Evolutionary conservation across 2,329 filamentous ascomycete genomes (phyloP).

Genomic region (Tolypocladium amazonense): DNA sequence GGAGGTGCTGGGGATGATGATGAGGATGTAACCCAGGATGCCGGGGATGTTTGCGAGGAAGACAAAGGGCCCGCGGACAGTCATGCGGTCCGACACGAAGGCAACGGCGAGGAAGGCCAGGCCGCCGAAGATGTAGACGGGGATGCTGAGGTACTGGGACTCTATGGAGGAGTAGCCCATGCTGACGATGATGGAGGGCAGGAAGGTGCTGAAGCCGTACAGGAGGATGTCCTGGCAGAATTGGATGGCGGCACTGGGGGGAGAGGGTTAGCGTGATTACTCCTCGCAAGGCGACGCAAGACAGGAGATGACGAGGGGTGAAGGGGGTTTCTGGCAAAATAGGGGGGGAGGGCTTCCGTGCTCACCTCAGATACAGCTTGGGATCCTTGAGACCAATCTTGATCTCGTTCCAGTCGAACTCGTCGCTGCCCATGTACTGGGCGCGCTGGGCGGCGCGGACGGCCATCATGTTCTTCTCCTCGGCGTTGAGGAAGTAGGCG

Average conservation of each 20-base stretch:
- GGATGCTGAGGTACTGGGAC: constrained; percentile 43
- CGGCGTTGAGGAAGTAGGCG: constrained; percentile 35
- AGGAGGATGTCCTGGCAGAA: constrained; percentile 41
- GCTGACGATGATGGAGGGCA: constrained; percentile 42
- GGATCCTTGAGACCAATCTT: constrained; percentile 34
- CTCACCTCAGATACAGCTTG: constrained; percentile 37
- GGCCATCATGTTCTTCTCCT: constrained; percentile 39
- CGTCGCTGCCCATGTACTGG: constrained; percentile 35
- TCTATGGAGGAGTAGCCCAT: constrained; percentile 40
- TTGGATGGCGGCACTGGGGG: constrained; percentile 26
- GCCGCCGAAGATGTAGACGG: constrained; percentile 42
- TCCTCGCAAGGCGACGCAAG: background rate
- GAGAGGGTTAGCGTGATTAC: background rate
- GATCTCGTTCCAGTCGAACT: constrained; percentile 41
- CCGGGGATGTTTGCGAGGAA: constrained; percentile 42
- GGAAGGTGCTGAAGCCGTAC: constrained; percentile 48
- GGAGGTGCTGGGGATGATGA: constrained; percentile 31
- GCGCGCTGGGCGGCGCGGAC: constrained; percentile 31
- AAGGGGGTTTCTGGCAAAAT: background rate
- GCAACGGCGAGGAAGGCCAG: constrained; percentile 32
- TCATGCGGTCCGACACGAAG: constrained; percentile 32
- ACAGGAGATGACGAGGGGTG: too few relatives aligned
- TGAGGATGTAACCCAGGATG: constrained; percentile 37
- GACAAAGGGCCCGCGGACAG: constrained; percentile 32
- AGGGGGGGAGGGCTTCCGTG: background rate